These are phyloP conservation scores for Rhizopus arrhizus DNA, from an alignment of 371 early-diverging fungal genomes.

Conservation along the genomic window DNA sequence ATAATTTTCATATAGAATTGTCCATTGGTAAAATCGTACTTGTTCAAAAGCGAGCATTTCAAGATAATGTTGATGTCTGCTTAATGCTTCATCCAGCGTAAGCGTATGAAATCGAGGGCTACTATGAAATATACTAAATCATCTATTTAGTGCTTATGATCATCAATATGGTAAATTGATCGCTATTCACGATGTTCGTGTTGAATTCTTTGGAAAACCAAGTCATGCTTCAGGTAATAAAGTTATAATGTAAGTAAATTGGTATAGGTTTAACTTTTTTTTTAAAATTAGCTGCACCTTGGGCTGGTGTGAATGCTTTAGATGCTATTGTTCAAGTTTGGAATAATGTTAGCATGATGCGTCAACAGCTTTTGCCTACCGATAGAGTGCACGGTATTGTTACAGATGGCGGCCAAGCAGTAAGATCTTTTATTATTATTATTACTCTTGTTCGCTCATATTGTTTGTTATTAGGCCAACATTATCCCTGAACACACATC, in stretches of 20 bases:
- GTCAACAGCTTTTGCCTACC: constrained; percentile 72
- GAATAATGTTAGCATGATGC: constrained; percentile 67
- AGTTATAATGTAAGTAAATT: too few relatives aligned
- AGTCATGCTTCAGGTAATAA: constrained; percentile 58
- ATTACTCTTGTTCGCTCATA: neutral
- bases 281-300: constrained; percentile 24
- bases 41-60: constrained; percentile 67
- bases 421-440: constrained; percentile 40
- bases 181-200: constrained; percentile 50
- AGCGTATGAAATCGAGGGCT: neutral
- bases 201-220: constrained; percentile 70
- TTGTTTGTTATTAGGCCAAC: constrained; percentile 25
- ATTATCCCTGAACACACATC: constrained; percentile 70
- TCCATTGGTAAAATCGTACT: constrained; percentile 76
- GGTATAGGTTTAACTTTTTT: neutral
- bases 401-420: constrained; percentile 64
- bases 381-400: constrained; percentile 76
- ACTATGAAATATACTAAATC: neutral
- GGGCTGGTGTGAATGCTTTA: constrained; percentile 69
- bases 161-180: constrained; percentile 36
- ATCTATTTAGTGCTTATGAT: constrained; percentile 26
- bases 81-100: constrained; percentile 82
- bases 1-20: constrained; percentile 41
- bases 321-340: constrained; percentile 69
- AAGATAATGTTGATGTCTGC: constrained; percentile 64